phyloP scores from a whole-genome alignment of 139 green algal genomes.

The Nannochloris sp. region DNA sequence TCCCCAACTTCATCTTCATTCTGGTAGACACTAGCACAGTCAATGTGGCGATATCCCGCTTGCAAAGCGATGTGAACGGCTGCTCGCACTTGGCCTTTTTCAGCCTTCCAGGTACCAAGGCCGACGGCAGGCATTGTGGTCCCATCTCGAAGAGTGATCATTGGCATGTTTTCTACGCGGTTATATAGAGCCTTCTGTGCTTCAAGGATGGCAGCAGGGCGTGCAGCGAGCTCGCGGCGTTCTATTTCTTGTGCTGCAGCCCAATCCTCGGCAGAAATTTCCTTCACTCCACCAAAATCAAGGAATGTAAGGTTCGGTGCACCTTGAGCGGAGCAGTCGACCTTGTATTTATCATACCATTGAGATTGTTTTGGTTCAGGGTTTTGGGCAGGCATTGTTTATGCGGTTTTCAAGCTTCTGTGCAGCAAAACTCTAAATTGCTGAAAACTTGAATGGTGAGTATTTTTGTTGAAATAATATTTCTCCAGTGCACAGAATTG shows the following conservation, averaged over 20 bases:
- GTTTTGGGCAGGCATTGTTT: no score
- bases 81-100: slow-evolving; percentile 20
- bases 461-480: no score
- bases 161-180: background rate
- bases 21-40: slow-evolving; percentile 40
- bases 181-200: slow-evolving; percentile 6
- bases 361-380: no score
- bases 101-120: slow-evolving; percentile 46
- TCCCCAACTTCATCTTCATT: slow-evolving; percentile 47
- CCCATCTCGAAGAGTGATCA: slow-evolving; percentile 12
- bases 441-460: no score
- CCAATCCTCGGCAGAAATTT: background rate
- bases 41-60: slow-evolving; percentile 44
- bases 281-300: slow-evolving; percentile 9
- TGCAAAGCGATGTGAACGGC: slow-evolving; percentile 33
- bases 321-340: background rate
- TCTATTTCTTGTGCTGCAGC: slow-evolving; percentile 2
- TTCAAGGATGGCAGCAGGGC: background rate
- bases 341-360: slow-evolving; percentile 14
- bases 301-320: slow-evolving; percentile 1
- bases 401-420: no score
- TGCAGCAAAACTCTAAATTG: no score
- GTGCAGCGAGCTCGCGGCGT: slow-evolving; percentile 5
- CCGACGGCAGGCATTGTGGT: slow-evolving; percentile 24
- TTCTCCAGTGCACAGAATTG: no score